Evolutionary conservation across 2,329 filamentous ascomycete genomes (phyloP).

Genomic region (Sclerotiophoma versabilis): DNA sequence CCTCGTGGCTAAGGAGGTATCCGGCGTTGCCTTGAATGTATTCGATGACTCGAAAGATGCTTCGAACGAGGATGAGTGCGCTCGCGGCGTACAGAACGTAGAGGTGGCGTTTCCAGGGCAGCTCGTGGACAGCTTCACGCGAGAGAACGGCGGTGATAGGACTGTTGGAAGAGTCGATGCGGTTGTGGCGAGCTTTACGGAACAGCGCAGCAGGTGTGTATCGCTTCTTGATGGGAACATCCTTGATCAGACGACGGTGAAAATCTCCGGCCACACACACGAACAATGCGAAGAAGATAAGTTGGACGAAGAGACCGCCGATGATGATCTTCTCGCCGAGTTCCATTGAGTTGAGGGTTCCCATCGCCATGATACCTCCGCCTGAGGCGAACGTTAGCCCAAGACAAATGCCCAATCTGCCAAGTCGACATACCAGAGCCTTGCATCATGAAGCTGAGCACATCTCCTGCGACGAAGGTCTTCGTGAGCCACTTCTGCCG

Average conservation of each 20-base stretch:
- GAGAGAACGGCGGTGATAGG: neutral
- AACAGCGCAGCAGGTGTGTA: constrained; percentile 3
- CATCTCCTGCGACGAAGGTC: constrained; percentile 56
- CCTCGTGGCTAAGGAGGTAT: constrained; percentile 53
- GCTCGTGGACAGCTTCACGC: neutral
- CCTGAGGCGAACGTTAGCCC: constrained; percentile 15
- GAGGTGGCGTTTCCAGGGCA: constrained; percentile 48
- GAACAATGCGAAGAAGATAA: constrained; percentile 59
- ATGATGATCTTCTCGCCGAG: constrained; percentile 31
- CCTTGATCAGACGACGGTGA: constrained; percentile 25
- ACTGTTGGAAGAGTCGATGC: neutral
- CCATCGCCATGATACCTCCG: constrained; percentile 27
- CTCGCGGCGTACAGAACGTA: constrained; percentile 54
- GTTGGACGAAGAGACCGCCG: constrained; percentile 53
- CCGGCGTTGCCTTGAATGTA: constrained; percentile 56
- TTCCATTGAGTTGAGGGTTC: constrained; percentile 11
- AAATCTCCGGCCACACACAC: constrained; percentile 37
- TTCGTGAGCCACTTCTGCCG: constrained; percentile 51
- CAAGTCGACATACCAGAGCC: constrained; percentile 14
- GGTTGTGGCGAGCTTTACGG: constrained; percentile 11
- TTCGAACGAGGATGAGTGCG: constrained; percentile 57
- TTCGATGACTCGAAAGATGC: constrained; percentile 58
- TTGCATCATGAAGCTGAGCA: constrained; percentile 56
- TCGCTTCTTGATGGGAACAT: constrained; percentile 5
- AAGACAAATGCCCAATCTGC: constrained; percentile 23